Percentiles rank a stretch among this genome's conserved stretches.
phyloP scores from a whole-genome alignment of 345 rosid genomes.

The Salix arbutifolia region DNA sequence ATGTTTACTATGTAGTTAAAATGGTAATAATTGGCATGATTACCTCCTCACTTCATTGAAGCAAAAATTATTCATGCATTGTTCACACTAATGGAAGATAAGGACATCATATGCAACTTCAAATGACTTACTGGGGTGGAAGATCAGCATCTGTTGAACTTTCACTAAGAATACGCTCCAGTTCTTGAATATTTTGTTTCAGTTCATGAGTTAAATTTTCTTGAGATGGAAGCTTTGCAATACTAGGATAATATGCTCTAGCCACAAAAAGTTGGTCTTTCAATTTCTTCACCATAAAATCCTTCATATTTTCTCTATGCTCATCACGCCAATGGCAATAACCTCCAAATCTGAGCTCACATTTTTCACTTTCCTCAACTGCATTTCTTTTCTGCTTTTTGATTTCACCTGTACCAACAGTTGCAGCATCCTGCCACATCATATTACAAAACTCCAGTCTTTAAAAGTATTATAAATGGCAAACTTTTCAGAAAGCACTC shows the following conservation, averaged over 20 bases:
- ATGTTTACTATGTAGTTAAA: neutral
- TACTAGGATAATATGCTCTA: constrained; percentile 88
- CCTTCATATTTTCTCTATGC: constrained; percentile 80
- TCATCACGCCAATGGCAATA: constrained; percentile 91
- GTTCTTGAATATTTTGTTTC: constrained; percentile 86
- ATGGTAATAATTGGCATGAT: neutral
- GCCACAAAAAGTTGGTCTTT: constrained; percentile 91
- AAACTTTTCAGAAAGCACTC: neutral
- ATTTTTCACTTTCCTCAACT: constrained; percentile 47
- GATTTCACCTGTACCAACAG: constrained; percentile 13
- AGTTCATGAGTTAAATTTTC: constrained; percentile 66
- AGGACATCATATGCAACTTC: neutral
- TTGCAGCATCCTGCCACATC: constrained; percentile 39
- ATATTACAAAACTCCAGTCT: constrained; percentile 10
- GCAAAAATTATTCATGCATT: neutral
- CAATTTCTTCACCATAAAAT: constrained; percentile 71
- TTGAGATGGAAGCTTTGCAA: constrained; percentile 85
- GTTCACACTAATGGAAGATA: neutral
- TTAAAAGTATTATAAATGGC: constrained; percentile 5
- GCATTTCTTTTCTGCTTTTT: constrained; percentile 17
- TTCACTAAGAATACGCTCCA: constrained; percentile 87
- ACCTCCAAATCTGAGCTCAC: constrained; percentile 82
- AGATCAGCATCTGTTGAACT: constrained; percentile 79
- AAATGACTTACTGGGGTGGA: constrained; percentile 68
- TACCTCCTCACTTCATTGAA: neutral